Evolutionary conservation across 148 eudicot species (phyloP), one percentile per base, ranked within the genome.

Genomic region (Diospyros lotus): DNA sequence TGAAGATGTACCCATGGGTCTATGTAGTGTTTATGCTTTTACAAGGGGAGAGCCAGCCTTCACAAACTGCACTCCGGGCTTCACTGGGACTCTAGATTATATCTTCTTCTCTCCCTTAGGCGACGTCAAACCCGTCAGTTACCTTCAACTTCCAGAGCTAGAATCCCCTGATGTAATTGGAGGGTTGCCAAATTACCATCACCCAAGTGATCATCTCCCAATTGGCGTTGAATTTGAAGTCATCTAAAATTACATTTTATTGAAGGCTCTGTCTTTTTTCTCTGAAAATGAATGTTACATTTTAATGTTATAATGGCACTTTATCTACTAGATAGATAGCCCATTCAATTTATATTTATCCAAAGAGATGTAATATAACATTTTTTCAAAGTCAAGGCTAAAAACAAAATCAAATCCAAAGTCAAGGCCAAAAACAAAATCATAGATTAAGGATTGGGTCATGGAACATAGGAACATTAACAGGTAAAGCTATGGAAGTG

Each of bases 121-220:
- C 41, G 74, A 61, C 68, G 79, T 94, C 43, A 81, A 82, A 70
- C 98, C 97, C 28, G 86, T 87, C 67, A 85, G 90, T 74, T 89
- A 81, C 82, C 93, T 94, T 18, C 90, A 91, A 74, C 85, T 94
- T 55, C 92, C 98, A 40, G 88, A 81, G 11, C 73, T 83, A 60
- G 90, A 85, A 61, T 90, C 97, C n/a, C 68, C 87, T 48, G 95
- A 94, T 48, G 83, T 88, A 2, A 75, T 38, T 39, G 96, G 92
- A 9, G 98, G 98, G 52, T 78, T 94, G 73, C 98, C 98, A 58
- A 92, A 92, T 79, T 84, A 85, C 76, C 81, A 87, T 69, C 97
- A 92, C 80, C 98, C 98, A 1, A 94, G 98, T 69, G 98, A 94
- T 72, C 96, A 91, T 80, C 86, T 91, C 9, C 92, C 96, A 39